Evolutionary conservation across 2,329 filamentous ascomycete genomes (phyloP).

Genomic region (Sclerotinia minor): DNA sequence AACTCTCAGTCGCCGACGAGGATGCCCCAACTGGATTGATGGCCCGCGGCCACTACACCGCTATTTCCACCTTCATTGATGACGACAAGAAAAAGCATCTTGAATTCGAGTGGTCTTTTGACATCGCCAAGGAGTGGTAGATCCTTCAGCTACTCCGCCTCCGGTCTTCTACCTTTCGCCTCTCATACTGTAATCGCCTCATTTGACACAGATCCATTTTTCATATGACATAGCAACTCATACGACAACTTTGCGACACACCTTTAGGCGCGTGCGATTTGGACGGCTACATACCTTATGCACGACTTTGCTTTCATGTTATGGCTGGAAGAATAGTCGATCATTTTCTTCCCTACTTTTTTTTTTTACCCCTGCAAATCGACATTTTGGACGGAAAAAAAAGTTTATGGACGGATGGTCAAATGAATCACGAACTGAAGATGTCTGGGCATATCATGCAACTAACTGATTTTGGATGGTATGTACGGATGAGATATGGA

Average conservation of each 20-base stretch:
- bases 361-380: conserved; percentile 4
- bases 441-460: conserved; percentile 6
- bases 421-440: conserved; percentile 15
- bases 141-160: not conserved
- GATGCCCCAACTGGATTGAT: conserved; percentile 92
- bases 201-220: not conserved
- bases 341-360: conserved; percentile 1
- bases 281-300: not conserved
- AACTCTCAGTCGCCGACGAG: conserved; percentile 73
- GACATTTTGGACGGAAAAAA: conserved; percentile 14
- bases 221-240: conserved; percentile 11
- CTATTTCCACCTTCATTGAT: conserved; percentile 86
- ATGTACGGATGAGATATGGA: conserved; percentile 3
- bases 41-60: conserved; percentile 85
- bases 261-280: not conserved
- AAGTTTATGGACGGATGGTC: conserved; percentile 10
- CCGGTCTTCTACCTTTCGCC: conserved; percentile 7
- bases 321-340: not conserved
- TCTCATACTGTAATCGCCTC: not conserved
- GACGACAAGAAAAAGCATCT: conserved; percentile 91
- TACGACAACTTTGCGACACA: conserved; percentile 1
- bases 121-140: conserved; percentile 96
- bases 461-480: conserved; percentile 7
- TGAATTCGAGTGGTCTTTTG: conserved; percentile 92
- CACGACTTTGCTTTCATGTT: not conserved